Evolutionary conservation across 495 filamentous ascomycete species (phyloP).

Genomic region (Gamarada debralockiae): DNA sequence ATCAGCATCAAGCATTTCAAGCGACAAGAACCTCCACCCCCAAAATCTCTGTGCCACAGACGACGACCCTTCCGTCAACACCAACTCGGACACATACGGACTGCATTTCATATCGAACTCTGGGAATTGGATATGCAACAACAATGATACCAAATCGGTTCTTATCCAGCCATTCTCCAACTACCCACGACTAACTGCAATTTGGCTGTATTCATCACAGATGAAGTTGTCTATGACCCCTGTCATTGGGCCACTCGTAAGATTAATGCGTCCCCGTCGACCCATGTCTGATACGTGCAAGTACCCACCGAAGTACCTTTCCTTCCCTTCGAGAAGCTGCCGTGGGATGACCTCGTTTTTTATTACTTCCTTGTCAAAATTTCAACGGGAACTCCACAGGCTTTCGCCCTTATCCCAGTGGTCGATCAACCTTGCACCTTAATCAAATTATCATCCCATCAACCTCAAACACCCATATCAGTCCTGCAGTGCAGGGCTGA

Average conservation of each 20-base stretch:
- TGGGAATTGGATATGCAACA: neutral
- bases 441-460: slow-evolving; percentile 38
- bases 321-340: slow-evolving; percentile 10
- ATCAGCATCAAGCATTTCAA: too few relatives aligned
- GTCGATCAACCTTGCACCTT: slow-evolving; percentile 43
- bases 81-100: too few relatives aligned
- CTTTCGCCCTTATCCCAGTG: slow-evolving; percentile 31
- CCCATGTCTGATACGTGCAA: slow-evolving; percentile 12
- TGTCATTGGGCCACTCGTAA: slow-evolving; percentile 16
- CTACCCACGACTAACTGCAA: slow-evolving; percentile 1
- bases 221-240: slow-evolving; percentile 7
- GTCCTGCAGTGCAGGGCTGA: slow-evolving; percentile 19
- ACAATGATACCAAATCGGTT: neutral
- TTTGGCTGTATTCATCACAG: slow-evolving; percentile 12
- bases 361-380: neutral
- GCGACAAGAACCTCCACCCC: too few relatives aligned
- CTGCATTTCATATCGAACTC: too few relatives aligned
- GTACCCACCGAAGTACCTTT: too few relatives aligned
- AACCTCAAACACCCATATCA: slow-evolving; percentile 32
- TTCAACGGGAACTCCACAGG: slow-evolving; percentile 17
- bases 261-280: slow-evolving; percentile 18
- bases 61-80: too few relatives aligned
- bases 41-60: too few relatives aligned
- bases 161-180: neutral
- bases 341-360: neutral